Evolutionary conservation across 371 early-diverging fungal genomes (phyloP), one percentile per base, ranked within the genome.

Genomic region (Mucor lusitanicus): DNA sequence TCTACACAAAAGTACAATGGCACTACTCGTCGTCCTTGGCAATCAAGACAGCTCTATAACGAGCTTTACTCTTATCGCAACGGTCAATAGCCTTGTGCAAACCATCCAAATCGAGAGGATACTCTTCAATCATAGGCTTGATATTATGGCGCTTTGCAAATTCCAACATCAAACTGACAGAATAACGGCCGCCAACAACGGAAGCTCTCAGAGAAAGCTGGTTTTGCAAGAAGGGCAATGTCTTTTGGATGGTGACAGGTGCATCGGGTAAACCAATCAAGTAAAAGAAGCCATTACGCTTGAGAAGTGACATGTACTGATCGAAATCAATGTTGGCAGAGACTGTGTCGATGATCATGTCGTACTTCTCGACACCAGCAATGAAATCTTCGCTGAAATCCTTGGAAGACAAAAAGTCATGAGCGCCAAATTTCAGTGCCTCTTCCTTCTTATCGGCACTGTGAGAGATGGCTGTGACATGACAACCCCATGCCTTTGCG

Each of bases 371-470:
- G 8, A 68, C 53, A 13, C 71, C 69, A 2, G 64, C 69, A 54
- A 69, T 66, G 2, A 59, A 71, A 6, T 78, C 80, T 1, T 75
- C 69, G 0, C 69, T 63, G 55, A 78, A 70, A 13, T 87, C 79
- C 50, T 68, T 72, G 12, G 79, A 77, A 55, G 74, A 71, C 67
- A 87, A 80, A 33, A 82, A 79, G 25, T 81, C 76, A 30, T 86
- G 77, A 0, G 91, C 94, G 30, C 92, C 94, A 61, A 93, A 88
- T n/a, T 74, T 59, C 17, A 76, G 56, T 12, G 89, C 87, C 59
- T 92, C 91, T 32, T 81, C 81, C 65, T 85, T 81, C 75, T 94
- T 93, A 65, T 75, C 70, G 13, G 69, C 27, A 27, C 54, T 68
- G 13, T 35, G 56, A 27, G 78, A 81, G 19, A 73, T 69, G 27